Evolutionary conservation across 208 protist species (phyloP), one percentile per base, ranked within the genome.

Genomic region (Crithidia thermophila): DNA sequence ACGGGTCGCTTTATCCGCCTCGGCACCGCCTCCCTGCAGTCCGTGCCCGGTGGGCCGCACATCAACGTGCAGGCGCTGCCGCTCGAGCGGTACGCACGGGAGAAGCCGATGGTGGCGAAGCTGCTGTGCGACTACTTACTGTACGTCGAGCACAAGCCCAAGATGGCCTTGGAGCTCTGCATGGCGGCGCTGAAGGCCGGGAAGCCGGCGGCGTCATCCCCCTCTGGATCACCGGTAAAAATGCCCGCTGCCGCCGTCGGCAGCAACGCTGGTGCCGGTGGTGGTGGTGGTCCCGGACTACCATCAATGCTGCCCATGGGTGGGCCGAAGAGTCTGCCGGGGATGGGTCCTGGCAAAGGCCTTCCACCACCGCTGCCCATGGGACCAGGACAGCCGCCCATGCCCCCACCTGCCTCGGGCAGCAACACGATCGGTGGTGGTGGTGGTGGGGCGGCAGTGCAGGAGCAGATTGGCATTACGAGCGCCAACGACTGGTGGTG

Each of bases 121-220:
- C 79, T 96, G 33, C 81, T 99, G 23, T 98, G 92, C 74, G 96
- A 98, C 59, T 99, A 98, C 62, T 71, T 98, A 11, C 81, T 98
- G 16, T 94, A 96, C 79, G 87, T 95, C 33, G 95, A 98, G 40
- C 95, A 98, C 75, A 91, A 94, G 47, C 94, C 95, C 3, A 82
- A 83, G 66, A 76, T 92, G 67, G 96, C 96, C 45, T 57, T 98
- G 45, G 95, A 98, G 67, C 84, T 99, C 28, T 91, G 87, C 56
- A 74, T 63, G 9, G 74, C 69, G 8, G 85, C 79, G 1, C 57
- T 94, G 47, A 78, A 76, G 37, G 53, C 67, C n/a, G 21, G 55
- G 25, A 79, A 63, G 46, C 64, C 28, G 36, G 21, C 34, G 27
- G 7, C 62, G 23, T 4, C 31, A 33, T 28, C 36, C 31, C 20